phyloP scores from a whole-genome alignment of 2,329 filamentous ascomycete species.

The Nannizzia gypsea region DNA sequence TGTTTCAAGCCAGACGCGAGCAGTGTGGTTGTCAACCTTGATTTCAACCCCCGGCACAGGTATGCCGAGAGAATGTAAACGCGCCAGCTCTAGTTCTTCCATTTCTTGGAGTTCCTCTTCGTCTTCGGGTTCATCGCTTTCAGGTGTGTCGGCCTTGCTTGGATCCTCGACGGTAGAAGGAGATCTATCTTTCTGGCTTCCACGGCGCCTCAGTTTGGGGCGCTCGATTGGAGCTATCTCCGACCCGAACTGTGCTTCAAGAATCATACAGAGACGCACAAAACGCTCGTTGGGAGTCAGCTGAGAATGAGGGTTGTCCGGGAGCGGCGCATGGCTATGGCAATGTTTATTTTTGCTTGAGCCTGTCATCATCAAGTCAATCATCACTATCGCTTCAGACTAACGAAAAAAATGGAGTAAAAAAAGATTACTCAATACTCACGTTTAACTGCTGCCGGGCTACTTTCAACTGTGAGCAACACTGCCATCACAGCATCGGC shows the following conservation, averaged over 20 bases:
- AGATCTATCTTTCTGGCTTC: neutral
- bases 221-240: slow-evolving; percentile 64
- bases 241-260: slow-evolving; percentile 92
- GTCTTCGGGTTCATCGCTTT: slow-evolving; percentile 21
- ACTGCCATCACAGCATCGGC: slow-evolving; percentile 96
- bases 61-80: slow-evolving; percentile 72
- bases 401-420: neutral
- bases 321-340: slow-evolving; percentile 29
- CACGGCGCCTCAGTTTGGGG: slow-evolving; percentile 39
- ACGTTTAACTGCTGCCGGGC: slow-evolving; percentile 88
- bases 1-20: slow-evolving; percentile 83
- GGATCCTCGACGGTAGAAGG: slow-evolving; percentile 25
- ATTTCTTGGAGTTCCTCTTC: slow-evolving; percentile 39
- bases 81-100: slow-evolving; percentile 58
- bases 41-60: slow-evolving; percentile 83
- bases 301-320: slow-evolving; percentile 60
- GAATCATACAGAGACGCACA: slow-evolving; percentile 80
- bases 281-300: slow-evolving; percentile 64
- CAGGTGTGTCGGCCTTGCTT: slow-evolving; percentile 11
- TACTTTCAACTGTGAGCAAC: slow-evolving; percentile 82
- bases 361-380: slow-evolving; percentile 31
- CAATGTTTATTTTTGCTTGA: slow-evolving; percentile 50
- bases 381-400: neutral
- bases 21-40: slow-evolving; percentile 74
- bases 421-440: slow-evolving; percentile 20